A percentile compares a stretch with the other conserved stretches of the same genome.
Conservation (phyloP, 441 rosid genomes). For the Isatis lusitanica region DNA sequence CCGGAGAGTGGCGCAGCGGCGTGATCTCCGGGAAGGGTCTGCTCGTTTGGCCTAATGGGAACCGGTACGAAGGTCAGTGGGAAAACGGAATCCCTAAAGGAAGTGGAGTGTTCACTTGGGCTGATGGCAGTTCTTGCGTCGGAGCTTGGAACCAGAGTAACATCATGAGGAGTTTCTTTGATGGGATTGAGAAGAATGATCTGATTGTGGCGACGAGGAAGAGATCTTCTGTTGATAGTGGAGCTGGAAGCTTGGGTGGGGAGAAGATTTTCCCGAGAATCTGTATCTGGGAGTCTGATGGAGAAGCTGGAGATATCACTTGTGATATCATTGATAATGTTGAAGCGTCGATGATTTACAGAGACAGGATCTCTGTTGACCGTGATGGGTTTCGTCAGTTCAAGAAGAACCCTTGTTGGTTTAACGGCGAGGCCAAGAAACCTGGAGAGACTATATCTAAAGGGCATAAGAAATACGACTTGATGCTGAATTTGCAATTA, state of each 20-base stretch:
- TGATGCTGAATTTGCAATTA: constrained; percentile 56
- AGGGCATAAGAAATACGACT: constrained; percentile 60
- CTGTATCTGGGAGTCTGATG: constrained; percentile 54
- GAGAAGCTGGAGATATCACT: constrained; percentile 55
- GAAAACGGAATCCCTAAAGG: constrained; percentile 51
- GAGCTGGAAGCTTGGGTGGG: constrained; percentile 54
- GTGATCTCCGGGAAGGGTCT: constrained; percentile 46
- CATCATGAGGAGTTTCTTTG: constrained; percentile 28
- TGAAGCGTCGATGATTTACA: constrained; percentile 38
- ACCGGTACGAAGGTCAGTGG: constrained; percentile 50
- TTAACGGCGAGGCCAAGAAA: constrained; percentile 45
- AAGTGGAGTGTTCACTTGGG: constrained; percentile 47
- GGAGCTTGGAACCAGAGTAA: constrained; percentile 40
- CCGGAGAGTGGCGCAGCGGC: constrained; percentile 53
- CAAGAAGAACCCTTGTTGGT: constrained; percentile 39
- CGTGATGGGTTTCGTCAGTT: constrained; percentile 35
- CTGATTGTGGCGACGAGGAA: constrained; percentile 39
- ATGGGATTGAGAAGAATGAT: constrained; percentile 33
- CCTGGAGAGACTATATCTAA: constrained; percentile 55
- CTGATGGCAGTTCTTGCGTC: constrained; percentile 30
- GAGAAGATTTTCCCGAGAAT: constrained; percentile 45
- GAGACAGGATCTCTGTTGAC: constrained; percentile 36
- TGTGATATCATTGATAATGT: constrained; percentile 51
- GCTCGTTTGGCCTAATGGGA: constrained; percentile 44
- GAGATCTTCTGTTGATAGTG: constrained; percentile 61